Percentiles rank a stretch among this genome's conserved stretches.
Evolutionary conservation across 1,139 yeast genomes (phyloP).

Genomic region (Candida frijolesensis): DNA sequence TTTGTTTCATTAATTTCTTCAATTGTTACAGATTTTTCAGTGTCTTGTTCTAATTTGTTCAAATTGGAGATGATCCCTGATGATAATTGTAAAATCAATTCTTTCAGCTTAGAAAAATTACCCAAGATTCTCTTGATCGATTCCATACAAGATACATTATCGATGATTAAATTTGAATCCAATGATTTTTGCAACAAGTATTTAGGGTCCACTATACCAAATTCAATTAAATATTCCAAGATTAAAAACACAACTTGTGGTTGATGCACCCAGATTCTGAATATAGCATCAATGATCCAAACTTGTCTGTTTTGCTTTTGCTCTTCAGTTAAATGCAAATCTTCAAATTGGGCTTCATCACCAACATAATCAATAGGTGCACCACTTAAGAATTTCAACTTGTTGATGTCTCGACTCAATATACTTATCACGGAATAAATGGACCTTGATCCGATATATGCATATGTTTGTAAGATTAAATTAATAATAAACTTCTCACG

Average conservation of each 20-base stretch:
- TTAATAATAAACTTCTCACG: constrained; percentile 55
- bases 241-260: constrained; percentile 81
- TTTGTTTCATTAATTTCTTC: constrained; percentile 31
- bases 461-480: constrained; percentile 68
- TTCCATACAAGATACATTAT: constrained; percentile 51
- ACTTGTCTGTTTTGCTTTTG: constrained; percentile 32
- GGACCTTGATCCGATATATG: constrained; percentile 87
- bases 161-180: constrained; percentile 37
- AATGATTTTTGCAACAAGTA: constrained; percentile 49
- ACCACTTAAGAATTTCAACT: constrained; percentile 50
- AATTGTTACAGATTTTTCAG: constrained; percentile 26
- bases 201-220: constrained; percentile 46
- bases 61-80: constrained; percentile 39
- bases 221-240: constrained; percentile 61
- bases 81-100: constrained; percentile 35
- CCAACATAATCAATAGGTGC: constrained; percentile 26
- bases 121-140: constrained; percentile 40
- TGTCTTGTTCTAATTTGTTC: constrained; percentile 31
- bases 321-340: constrained; percentile 42
- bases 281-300: constrained; percentile 62
- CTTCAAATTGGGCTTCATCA: constrained; percentile 38
- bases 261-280: constrained; percentile 78
- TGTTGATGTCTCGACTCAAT: constrained; percentile 56
- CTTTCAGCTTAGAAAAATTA: constrained; percentile 19
- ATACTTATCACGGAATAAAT: constrained; percentile 82